phyloP scores from a whole-genome alignment of 768 basidiomycete species.

The Mycena galericulata region DNA sequence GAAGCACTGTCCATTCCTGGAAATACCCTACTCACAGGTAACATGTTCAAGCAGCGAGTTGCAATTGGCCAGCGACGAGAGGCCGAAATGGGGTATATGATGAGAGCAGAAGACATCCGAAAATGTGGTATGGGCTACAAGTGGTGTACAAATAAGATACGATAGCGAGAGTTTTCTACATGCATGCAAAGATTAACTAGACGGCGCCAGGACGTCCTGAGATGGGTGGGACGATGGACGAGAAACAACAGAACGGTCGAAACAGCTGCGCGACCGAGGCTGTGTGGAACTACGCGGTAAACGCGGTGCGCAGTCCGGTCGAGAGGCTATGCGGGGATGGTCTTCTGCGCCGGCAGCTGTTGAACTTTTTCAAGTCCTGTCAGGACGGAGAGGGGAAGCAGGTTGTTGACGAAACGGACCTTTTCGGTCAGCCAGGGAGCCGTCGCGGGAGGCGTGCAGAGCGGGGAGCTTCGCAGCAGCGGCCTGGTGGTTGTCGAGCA shows the following conservation, averaged over 20 bases:
- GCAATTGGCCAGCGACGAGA: background rate
- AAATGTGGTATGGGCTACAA: constrained; percentile 18
- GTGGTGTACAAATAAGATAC: constrained; percentile 20
- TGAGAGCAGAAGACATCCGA: constrained; percentile 7
- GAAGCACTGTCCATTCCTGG: too few species aligned
- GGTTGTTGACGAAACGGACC: constrained; percentile 2
- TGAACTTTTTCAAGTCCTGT: background rate
- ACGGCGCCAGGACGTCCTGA: background rate
- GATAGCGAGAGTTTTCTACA: constrained; percentile 2
- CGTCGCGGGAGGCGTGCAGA: constrained; percentile 44
- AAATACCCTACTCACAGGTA: too few species aligned
- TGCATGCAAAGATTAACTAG: background rate
- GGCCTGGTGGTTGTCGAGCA: constrained; percentile 42
- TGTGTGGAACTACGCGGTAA: background rate
- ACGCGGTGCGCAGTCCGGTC: background rate
- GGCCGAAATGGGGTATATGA: background rate
- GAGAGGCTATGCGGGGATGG: constrained; percentile 12
- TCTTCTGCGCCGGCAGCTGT: constrained; percentile 6
- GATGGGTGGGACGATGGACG: too few species aligned
- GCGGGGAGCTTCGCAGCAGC: constrained; percentile 55
- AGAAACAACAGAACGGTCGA: background rate
- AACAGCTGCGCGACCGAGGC: background rate
- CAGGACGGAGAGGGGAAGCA: background rate
- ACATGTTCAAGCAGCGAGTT: too few species aligned
- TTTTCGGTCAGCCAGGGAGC: constrained; percentile 18